Evolutionary conservation across 306 rosid genomes (phyloP), one percentile per base, ranked within the genome.

Genomic region (Styphnolobium japonicum): DNA sequence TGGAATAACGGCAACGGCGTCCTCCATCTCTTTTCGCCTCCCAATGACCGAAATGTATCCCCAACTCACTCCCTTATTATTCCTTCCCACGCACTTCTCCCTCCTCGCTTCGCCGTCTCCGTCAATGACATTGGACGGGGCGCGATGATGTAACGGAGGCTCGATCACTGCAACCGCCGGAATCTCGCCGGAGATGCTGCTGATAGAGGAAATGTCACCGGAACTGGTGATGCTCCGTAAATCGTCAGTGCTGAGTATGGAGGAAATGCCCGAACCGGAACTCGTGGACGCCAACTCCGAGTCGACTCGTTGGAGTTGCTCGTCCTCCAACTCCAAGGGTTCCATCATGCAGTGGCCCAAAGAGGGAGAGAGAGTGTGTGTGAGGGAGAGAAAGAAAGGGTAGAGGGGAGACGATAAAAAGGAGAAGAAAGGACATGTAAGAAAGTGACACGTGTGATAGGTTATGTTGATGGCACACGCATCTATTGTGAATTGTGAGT

Each of bases 21-120:
- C 97, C 70, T 92, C 97, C 94, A 90, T 92, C 90, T 92, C 97
- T 10, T 27, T 87, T 83, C 97, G 66, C 29, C 97, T 85, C 15
- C 97, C 97, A 31, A 92, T 90, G 37, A 88, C 94, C 27, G 93
- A 84, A 12, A 88, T 90, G 15, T 73, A 80, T 11, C 97, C 97
- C 89, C 91, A 92, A 10, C 79, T 87, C 31, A 82, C 81, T 65
- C 85, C 90, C 67, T 85, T 88, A 57, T 82, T 88, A 66, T 45
- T 87, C 84, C 87, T 87, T 40, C 94, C 94, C 0, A 92, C 86
- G 83, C 97, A 92, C 88, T 92, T 90, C 53, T 74, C 72, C 78
- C 88, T 84, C 51, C 18, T 48, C 72, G 66, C 29, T 4, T 29
- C 66, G 22, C 10, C 66, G 0, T 14, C 64, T 0, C 10, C 34